Conservation (phyloP, 148 eudicot genomes). For the Silene uniflora region DNA sequence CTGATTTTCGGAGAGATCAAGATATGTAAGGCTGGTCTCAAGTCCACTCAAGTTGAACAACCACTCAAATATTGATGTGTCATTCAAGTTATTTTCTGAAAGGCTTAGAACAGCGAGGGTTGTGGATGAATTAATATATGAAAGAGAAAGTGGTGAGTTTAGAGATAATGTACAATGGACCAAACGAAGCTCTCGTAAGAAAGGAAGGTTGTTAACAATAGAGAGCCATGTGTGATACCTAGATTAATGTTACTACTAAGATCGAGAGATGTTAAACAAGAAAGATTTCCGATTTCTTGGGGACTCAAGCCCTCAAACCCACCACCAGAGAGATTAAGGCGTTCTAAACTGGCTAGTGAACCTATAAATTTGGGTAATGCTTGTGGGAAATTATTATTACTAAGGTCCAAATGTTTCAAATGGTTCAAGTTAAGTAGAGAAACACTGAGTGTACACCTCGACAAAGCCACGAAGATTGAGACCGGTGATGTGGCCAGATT, state of each 20-base stretch:
- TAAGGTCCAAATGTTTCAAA: slow-evolving; percentile 21
- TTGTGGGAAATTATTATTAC: slow-evolving; percentile 1
- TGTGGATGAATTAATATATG: slow-evolving; percentile 14
- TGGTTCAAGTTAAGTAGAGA: slow-evolving; percentile 9
- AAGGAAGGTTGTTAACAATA: slow-evolving; percentile 10
- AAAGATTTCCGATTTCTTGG: slow-evolving; percentile 11
- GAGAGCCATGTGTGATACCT: neutral
- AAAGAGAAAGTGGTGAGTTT: neutral
- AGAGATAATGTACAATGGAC: neutral
- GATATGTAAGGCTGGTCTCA: slow-evolving; percentile 11
- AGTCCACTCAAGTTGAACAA: slow-evolving; percentile 16
- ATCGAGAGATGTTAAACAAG: slow-evolving; percentile 17
- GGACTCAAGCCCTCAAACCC: slow-evolving; percentile 2
- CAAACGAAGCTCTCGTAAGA: slow-evolving; percentile 9
- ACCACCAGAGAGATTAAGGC: neutral
- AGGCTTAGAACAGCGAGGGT: slow-evolving; percentile 6
- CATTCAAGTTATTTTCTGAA: neutral
- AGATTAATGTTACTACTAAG: neutral
- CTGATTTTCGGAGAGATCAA: slow-evolving; percentile 13
- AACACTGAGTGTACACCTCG: neutral
- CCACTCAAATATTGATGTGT: slow-evolving; percentile 19
- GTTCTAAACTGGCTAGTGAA: neutral
- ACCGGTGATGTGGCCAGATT: neutral
- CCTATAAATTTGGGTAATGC: slow-evolving; percentile 13
- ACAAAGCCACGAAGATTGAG: neutral